phyloP scores from a whole-genome alignment of 1,139 yeast species.

The Geotrichum australiense region DNA sequence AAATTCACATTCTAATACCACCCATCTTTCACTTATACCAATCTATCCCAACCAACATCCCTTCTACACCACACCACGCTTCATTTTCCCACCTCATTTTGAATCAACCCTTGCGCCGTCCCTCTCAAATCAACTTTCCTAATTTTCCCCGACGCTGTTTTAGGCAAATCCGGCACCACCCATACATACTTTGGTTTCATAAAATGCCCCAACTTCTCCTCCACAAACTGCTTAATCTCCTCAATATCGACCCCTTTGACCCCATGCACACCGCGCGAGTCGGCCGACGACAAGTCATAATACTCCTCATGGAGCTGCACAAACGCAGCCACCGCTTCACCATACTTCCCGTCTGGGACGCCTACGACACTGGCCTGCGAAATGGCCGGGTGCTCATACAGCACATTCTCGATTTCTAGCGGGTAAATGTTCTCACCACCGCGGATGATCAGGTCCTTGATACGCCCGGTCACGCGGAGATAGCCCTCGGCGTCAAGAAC shows the following conservation, averaged over 20 bases:
- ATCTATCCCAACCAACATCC: too few relatives aligned
- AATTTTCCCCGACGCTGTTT: constrained; percentile 34
- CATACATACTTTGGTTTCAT: constrained; percentile 30
- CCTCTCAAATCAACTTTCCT: constrained; percentile 31
- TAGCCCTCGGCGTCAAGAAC: constrained; percentile 29
- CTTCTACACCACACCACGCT: too few relatives aligned
- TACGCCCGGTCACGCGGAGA: constrained; percentile 32
- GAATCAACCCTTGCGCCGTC: constrained; percentile 17
- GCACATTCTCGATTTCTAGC: constrained; percentile 31
- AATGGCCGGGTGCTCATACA: constrained; percentile 29
- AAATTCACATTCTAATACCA: too few relatives aligned
- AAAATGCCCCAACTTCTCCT: constrained; percentile 29
- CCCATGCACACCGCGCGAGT: not conserved
- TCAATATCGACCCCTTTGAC: constrained; percentile 9
- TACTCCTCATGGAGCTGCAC: constrained; percentile 23
- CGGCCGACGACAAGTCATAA: not conserved
- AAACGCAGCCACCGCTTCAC: constrained; percentile 33
- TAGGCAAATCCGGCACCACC: constrained; percentile 31
- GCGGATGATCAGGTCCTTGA: constrained; percentile 33
- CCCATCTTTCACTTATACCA: too few relatives aligned
- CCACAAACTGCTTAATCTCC: constrained; percentile 26
- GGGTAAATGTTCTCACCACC: constrained; percentile 37
- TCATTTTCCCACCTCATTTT: not conserved
- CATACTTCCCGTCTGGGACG: constrained; percentile 31
- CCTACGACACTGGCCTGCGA: constrained; percentile 33